Evolutionary conservation across 2,329 filamentous ascomycete species (phyloP), one percentile per base, ranked within the genome.

Genomic region (Fusarium denticulatum): DNA sequence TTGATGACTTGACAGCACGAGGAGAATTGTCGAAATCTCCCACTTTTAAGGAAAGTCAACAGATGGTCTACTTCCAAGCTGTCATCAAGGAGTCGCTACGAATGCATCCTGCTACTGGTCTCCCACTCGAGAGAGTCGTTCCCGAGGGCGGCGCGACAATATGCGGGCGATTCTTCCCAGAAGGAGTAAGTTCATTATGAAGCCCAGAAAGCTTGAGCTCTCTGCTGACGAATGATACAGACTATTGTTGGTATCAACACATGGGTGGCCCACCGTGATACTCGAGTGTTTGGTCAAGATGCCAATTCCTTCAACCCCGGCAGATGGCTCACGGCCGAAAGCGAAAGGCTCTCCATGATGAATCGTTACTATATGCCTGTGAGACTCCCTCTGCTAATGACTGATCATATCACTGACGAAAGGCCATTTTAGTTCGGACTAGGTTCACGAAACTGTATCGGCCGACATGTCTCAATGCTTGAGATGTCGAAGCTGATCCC

Each of bases 401-500:
- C 0, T 2, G 2, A 7, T 15, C 3, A 2, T 0, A 1, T 5
- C 20, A 2, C 62, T 77, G n/a, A 76, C 14, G 26, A 9, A 12
- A 30, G 20, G 4, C 6, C 14, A 16, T 16, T 12, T 47, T n/a
- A 77, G 76, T 77, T 77, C n/a, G 76, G 76, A 7, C 65, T 77
- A 0, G 76, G 76, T 0, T 77, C 76, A 24, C 64, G 76, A 22
- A 75, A 60, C 4, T 77, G 76, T 3, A 76, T 77, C 9, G 76
- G 76, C 0, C 73, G 74, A 0, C 75, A 77, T 6, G 66, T 77
- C 14, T 77, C 76, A 1, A 74, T 75, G 57, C 72, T 78, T 7
- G 76, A 77, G n/a, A 77, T 77, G 66, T 72, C 67, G 0, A 77
- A 77, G 22, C 67, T 77, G 5, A 64, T 77, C 2, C 76, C 76